Base-by-base conservation (phyloP, 2,329 filamentous ascomycete species). In the Magnaporthales sp. region DNA sequence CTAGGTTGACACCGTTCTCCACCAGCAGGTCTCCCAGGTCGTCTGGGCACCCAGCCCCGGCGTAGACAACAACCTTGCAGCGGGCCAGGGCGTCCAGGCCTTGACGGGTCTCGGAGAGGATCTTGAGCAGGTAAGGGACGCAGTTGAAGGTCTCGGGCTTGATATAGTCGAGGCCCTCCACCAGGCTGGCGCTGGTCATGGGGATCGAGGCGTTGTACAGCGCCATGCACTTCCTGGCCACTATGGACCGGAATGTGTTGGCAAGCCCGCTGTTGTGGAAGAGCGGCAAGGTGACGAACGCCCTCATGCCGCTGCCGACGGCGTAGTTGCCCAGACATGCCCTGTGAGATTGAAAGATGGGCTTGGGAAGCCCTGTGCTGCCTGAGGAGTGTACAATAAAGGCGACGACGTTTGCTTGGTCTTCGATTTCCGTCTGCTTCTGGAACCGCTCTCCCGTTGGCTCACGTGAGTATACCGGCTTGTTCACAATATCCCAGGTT, bases 111-210 rank as follows among this genome's bases (percentile, higher is more conserved):
- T 90, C 88, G 0, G 82, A 82, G 1, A 90, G 77, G 0, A 91
- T 75, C 71, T 90, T 89, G 22, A 91, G 73, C 0, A 85, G 83
- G 69, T 89, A 90, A 0, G 88, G 88, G 0, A 90, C 88, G 2
- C 80, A 82, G 67, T 88, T 83, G 32, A 90, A 82, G 24, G 84
- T 81, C 66, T 89, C 80, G 0, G 84, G 79, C 22, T 79, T 69
- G 67, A 80, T 72, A 8, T 72, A 73, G 8, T 74, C 69, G 70
- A 86, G 78, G 11, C 80, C 80, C 5, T 75, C 72, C 1, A 83
- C 73, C 1, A 87, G 74, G 19, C 80, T 77, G n/a, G 78, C 75
- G 1, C 76, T 77, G 0, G 86, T 86, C 3, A 89, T 73, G 0
- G 87, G 86, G 2, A 88, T 71, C 1, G 77, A 76, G 2, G 84